Evolutionary conservation across 106 monocot species (phyloP).

Genomic region (Ottelia alismoides): DNA sequence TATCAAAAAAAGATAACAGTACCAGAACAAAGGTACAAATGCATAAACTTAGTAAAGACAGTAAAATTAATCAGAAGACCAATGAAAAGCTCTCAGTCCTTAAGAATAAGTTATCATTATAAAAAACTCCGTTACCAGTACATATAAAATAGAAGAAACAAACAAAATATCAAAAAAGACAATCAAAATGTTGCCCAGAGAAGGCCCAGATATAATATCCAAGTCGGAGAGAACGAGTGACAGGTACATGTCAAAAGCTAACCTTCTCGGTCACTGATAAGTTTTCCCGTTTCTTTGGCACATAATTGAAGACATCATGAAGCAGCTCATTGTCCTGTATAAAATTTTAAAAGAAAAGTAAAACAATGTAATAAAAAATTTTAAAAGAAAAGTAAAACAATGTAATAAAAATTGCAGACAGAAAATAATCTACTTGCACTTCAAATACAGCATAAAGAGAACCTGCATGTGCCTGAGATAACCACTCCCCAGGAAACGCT

Average conservation of each 20-base stretch:
- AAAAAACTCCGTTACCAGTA: not conserved
- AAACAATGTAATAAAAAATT: too few species aligned
- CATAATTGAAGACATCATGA: constrained; percentile 66
- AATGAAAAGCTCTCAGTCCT: not conserved
- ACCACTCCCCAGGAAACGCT: constrained; percentile 73
- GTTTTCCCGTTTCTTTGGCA: constrained; percentile 27
- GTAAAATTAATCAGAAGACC: not conserved
- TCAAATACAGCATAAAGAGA: not conserved
- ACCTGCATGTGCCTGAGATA: constrained; percentile 96
- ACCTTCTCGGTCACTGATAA: constrained; percentile 61
- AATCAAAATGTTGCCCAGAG: too few species aligned
- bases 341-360: not conserved
- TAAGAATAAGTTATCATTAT: not conserved
- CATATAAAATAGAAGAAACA: not conserved
- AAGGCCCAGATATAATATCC: too few species aligned
- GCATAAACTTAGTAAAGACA: not conserved
- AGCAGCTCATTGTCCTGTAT: constrained; percentile 69
- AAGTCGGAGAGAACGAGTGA: too few species aligned
- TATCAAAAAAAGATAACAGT: too few species aligned
- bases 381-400: not conserved
- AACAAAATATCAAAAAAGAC: not conserved
- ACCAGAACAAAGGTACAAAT: too few species aligned
- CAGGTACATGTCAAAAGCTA: too few species aligned
- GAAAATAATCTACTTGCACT: not conserved
- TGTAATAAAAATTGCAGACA: not conserved